A percentile compares a stretch with the other conserved stretches of the same genome.
Conservation (phyloP, 495 filamentous ascomycete genomes). For the Talaromyces thailandensis region DNA sequence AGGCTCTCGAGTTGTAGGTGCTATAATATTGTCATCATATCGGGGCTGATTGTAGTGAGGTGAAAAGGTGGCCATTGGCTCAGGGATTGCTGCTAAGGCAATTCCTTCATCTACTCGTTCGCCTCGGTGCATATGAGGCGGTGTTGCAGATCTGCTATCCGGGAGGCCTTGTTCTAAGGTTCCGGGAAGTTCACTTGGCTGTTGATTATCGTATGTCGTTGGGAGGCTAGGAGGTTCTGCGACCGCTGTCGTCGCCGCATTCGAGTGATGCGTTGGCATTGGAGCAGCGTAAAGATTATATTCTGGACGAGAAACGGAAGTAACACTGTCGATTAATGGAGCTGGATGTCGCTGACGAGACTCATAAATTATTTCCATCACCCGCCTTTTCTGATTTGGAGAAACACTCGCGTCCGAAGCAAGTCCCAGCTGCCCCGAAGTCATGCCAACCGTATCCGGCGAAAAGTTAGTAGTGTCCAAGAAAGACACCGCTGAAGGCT, state of each 20-base stretch:
- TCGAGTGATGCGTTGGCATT: not conserved
- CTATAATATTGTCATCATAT: not conserved
- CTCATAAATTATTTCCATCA: slow-evolving; percentile 5
- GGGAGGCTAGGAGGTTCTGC: not conserved
- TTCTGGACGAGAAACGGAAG: no score
- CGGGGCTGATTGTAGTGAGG: not conserved
- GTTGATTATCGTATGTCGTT: not conserved
- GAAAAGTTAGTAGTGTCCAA: not conserved
- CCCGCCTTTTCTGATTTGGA: slow-evolving; percentile 12
- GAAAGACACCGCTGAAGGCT: not conserved
- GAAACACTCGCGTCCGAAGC: slow-evolving; percentile 17
- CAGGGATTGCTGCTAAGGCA: not conserved
- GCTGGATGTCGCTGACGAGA: not conserved
- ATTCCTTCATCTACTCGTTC: not conserved
- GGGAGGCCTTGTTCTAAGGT: slow-evolving; percentile 20
- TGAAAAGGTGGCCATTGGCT: not conserved
- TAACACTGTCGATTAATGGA: not conserved
- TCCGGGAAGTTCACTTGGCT: slow-evolving; percentile 15
- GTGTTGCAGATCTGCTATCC: slow-evolving; percentile 17
- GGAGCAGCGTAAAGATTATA: no score
- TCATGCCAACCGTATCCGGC: slow-evolving; percentile 2
- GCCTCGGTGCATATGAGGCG: slow-evolving; percentile 15
- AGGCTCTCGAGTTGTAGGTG: not conserved
- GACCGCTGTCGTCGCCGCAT: not conserved
- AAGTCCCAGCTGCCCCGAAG: slow-evolving; percentile 17